Conservation (phyloP, 1,139 yeast species). For the Geotrichum macrosporum region DNA sequence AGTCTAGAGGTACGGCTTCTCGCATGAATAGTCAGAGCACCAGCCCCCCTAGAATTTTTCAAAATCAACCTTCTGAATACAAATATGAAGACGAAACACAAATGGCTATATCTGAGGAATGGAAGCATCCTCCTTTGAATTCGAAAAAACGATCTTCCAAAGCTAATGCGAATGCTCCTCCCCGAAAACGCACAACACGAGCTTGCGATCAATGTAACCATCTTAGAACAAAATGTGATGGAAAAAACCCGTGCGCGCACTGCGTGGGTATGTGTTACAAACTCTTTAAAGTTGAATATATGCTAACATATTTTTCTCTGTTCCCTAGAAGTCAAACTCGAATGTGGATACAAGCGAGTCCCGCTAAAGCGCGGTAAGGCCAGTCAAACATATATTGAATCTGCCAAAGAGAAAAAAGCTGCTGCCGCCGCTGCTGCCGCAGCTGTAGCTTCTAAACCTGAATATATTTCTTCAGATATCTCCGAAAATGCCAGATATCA, state of each 20-base stretch:
- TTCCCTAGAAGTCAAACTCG: conserved; percentile 27
- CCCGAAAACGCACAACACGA: conserved; percentile 33
- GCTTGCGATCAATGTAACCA: conserved; percentile 45
- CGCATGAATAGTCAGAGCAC: background rate
- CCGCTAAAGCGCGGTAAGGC: conserved; percentile 44
- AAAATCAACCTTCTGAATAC: background rate
- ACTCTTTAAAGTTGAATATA: background rate
- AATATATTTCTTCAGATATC: conserved; percentile 17
- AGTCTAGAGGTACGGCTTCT: background rate
- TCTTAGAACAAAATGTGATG: conserved; percentile 43
- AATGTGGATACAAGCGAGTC: conserved; percentile 40
- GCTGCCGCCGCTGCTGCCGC: conserved; percentile 11
- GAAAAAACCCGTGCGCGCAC: conserved; percentile 40
- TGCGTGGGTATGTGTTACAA: conserved; percentile 33
- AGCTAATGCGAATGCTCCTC: conserved; percentile 5
- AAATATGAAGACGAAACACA: background rate
- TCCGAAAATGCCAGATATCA: conserved; percentile 14
- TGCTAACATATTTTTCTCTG: conserved; percentile 30
- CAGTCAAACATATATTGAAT: conserved; percentile 29
- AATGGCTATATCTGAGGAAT: background rate
- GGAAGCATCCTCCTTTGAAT: background rate
- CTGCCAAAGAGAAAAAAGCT: conserved; percentile 22
- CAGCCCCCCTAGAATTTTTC: background rate
- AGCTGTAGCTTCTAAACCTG: no score
- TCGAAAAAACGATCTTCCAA: conserved; percentile 11